Evolutionary conservation across 768 basidiomycete genomes (phyloP).

Genomic region (Chalciporus chontae): DNA sequence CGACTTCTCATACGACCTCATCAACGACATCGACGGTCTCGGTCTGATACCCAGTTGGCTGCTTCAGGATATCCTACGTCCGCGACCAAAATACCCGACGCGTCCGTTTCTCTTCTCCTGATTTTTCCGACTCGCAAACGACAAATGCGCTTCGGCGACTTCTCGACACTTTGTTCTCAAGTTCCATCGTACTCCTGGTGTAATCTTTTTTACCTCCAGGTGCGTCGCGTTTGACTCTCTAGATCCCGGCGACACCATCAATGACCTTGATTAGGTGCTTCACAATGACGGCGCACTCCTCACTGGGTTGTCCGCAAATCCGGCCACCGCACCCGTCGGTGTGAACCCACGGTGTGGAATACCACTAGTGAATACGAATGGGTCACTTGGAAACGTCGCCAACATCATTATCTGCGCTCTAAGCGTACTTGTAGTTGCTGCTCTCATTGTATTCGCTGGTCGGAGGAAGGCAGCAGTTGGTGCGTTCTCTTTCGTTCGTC

Average conservation of each 20-base stretch:
- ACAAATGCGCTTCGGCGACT: conserved; percentile 69
- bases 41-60: conserved; percentile 17
- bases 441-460: conserved; percentile 54
- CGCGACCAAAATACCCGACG: conserved; percentile 4
- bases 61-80: conserved; percentile 13
- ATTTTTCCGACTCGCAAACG: not conserved
- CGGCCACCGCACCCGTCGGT: conserved; percentile 69
- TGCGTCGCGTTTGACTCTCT: conserved; percentile 31
- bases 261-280: conserved; percentile 39
- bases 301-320: conserved; percentile 40
- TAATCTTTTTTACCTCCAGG: conserved; percentile 91
- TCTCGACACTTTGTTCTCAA: conserved; percentile 59
- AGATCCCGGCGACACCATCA: conserved; percentile 5
- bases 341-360: conserved; percentile 82
- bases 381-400: conserved; percentile 77
- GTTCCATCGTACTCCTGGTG: conserved; percentile 88
- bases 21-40: conserved; percentile 17
- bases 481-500: conserved; percentile 31
- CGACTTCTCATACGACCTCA: conserved; percentile 23
- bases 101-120: not conserved
- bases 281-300: conserved; percentile 32
- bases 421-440: conserved; percentile 56
- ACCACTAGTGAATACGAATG: conserved; percentile 50
- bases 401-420: conserved; percentile 81
- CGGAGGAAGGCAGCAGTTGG: conserved; percentile 88